phyloP scores from a whole-genome alignment of 2,329 filamentous ascomycete species.

The Macrophomina tecta region DNA sequence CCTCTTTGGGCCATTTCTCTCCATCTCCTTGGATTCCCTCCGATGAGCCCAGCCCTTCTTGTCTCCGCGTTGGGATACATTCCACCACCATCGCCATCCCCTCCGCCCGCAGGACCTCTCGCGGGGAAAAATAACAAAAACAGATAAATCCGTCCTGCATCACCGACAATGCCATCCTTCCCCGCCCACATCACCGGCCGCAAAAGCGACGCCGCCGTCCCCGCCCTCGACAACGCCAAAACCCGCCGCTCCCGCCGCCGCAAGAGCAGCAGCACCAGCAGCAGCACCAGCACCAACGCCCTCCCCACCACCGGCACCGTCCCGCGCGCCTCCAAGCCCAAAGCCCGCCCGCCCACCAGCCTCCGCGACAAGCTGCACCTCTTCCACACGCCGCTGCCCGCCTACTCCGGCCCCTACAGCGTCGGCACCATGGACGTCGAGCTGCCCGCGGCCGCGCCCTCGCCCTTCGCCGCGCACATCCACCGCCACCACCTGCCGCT shows the following conservation, averaged over 20 bases:
- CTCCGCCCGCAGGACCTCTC: too few relatives aligned
- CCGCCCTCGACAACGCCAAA: neutral
- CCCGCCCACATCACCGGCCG: constrained; percentile 14
- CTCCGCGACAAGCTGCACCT: constrained; percentile 56
- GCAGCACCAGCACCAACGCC: neutral
- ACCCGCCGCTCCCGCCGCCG: too few relatives aligned
- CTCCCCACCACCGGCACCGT: constrained; percentile 10
- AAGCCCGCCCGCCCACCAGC: constrained; percentile 53
- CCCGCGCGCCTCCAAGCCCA: constrained; percentile 52
- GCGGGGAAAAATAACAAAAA: neutral
- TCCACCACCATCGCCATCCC: too few relatives aligned
- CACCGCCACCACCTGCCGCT: constrained; percentile 55
- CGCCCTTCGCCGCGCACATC: constrained; percentile 55
- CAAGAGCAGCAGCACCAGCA: neutral
- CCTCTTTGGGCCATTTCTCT: too few relatives aligned
- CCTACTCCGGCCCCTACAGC: constrained; percentile 60
- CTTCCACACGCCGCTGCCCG: constrained; percentile 53
- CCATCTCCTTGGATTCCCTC: too few relatives aligned
- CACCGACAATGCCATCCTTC: neutral
- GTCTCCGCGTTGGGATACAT: too few relatives aligned
- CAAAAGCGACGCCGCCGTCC: neutral
- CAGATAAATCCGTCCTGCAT: neutral
- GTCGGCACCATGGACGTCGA: constrained; percentile 63
- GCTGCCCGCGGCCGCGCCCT: constrained; percentile 55
- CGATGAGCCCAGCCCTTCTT: too few relatives aligned